phyloP scores from a whole-genome alignment of 2,329 filamentous ascomycete species.

The Tolypocladium endophyticum region DNA sequence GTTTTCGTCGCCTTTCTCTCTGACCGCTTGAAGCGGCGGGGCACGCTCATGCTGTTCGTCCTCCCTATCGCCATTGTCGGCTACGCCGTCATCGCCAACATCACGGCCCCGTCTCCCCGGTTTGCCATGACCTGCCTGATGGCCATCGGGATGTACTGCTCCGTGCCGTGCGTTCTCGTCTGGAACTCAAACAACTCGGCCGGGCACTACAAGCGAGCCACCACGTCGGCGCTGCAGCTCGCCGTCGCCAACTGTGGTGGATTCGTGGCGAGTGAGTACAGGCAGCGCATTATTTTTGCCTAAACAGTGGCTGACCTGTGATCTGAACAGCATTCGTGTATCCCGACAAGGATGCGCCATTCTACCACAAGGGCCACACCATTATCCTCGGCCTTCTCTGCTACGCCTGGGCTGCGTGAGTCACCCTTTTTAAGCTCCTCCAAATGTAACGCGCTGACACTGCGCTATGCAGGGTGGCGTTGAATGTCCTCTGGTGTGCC shows the following conservation, averaged over 20 bases:
- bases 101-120: constrained; percentile 37
- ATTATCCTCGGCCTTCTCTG: constrained; percentile 49
- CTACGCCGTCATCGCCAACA: constrained; percentile 52
- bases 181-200: constrained; percentile 61
- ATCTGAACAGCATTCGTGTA: constrained; percentile 43
- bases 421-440: neutral
- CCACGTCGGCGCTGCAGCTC: constrained; percentile 53
- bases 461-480: constrained; percentile 34
- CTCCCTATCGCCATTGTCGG: constrained; percentile 55
- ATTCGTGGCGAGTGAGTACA: constrained; percentile 45
- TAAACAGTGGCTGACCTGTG: neutral
- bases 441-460: neutral
- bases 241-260: constrained; percentile 58
- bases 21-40: constrained; percentile 48
- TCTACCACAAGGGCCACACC: constrained; percentile 51
- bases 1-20: constrained; percentile 47
- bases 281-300: accelerated
- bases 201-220: constrained; percentile 60
- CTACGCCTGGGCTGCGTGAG: constrained; percentile 54
- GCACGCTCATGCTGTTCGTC: constrained; percentile 51
- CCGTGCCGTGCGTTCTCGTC: constrained; percentile 51
- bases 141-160: constrained; percentile 53
- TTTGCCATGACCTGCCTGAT: constrained; percentile 61
- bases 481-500: constrained; percentile 50
- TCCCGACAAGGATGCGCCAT: constrained; percentile 41